Conservation (phyloP, 1,284 basidiomycete genomes). For the Wallemia mellicola region DNA sequence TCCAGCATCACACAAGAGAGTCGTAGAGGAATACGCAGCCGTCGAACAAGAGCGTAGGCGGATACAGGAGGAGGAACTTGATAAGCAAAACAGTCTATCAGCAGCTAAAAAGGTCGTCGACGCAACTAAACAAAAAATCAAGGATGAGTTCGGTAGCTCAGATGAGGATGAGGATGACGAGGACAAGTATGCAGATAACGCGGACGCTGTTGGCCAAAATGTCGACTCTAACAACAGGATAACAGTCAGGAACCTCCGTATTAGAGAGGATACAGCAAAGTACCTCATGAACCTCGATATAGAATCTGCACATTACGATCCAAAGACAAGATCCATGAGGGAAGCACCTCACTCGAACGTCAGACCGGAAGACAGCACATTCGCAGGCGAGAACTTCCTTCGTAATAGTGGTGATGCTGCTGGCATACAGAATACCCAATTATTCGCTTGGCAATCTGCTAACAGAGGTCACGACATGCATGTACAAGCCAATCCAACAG, state of each 20-base stretch:
- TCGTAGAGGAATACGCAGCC: constrained; percentile 83
- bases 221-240: constrained; percentile 93
- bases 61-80: constrained; percentile 80
- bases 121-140: constrained; percentile 31
- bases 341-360: constrained; percentile 60
- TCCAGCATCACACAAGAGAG: constrained; percentile 44
- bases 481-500: constrained; percentile 82
- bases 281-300: constrained; percentile 92
- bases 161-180: constrained; percentile 67
- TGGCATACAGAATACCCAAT: constrained; percentile 64
- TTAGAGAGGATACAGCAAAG: constrained; percentile 96
- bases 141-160: constrained; percentile 79
- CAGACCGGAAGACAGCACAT: constrained; percentile 55
- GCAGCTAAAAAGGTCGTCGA: constrained; percentile 57
- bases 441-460: constrained; percentile 92
- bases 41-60: constrained; percentile 69
- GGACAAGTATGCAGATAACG: constrained; percentile 88
- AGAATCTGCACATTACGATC: constrained; percentile 91
- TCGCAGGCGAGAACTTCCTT: constrained; percentile 87
- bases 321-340: constrained; percentile 97
- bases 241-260: constrained; percentile 89
- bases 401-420: constrained; percentile 69
- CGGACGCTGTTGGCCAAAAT: constrained; percentile 90
- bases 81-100: constrained; percentile 68
- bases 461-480: constrained; percentile 80